Evolutionary conservation across 106 monocot species (phyloP).

Genomic region (Vanilla planifolia): DNA sequence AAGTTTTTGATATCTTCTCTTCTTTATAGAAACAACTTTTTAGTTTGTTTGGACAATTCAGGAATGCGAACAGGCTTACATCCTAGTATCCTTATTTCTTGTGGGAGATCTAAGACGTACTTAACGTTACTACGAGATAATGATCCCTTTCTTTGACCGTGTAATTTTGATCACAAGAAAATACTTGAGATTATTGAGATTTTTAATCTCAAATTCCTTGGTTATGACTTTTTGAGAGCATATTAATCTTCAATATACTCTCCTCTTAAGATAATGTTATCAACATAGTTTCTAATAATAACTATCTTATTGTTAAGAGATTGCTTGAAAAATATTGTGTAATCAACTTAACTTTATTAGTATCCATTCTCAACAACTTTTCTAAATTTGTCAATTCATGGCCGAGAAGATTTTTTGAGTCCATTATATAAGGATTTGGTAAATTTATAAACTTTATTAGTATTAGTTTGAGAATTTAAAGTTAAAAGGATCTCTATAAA

Average conservation of each 20-base stretch:
- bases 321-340: too few relatives aligned
- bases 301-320: neutral
- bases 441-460: too few relatives aligned
- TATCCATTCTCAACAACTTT: neutral
- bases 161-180: constrained; percentile 12
- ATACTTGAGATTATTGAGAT: neutral
- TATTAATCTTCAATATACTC: constrained; percentile 5
- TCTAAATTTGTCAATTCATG: constrained; percentile 14
- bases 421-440: constrained; percentile 1
- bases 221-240: neutral
- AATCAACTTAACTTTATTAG: constrained; percentile 7
- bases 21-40: neutral
- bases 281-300: constrained; percentile 13
- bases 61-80: constrained; percentile 3
- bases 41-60: neutral
- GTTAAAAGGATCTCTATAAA: too few relatives aligned
- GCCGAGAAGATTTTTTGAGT: constrained; percentile 19
- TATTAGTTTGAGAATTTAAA: too few relatives aligned
- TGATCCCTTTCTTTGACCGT: constrained; percentile 12
- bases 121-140: constrained; percentile 12
- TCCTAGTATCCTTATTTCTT: constrained; percentile 16
- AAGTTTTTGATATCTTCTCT: neutral
- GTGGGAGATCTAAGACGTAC: constrained; percentile 8
- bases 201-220: constrained; percentile 13
- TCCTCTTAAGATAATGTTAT: constrained; percentile 17